Conservation (phyloP, 805 yeast species). For the Teunomyces kruisii region DNA sequence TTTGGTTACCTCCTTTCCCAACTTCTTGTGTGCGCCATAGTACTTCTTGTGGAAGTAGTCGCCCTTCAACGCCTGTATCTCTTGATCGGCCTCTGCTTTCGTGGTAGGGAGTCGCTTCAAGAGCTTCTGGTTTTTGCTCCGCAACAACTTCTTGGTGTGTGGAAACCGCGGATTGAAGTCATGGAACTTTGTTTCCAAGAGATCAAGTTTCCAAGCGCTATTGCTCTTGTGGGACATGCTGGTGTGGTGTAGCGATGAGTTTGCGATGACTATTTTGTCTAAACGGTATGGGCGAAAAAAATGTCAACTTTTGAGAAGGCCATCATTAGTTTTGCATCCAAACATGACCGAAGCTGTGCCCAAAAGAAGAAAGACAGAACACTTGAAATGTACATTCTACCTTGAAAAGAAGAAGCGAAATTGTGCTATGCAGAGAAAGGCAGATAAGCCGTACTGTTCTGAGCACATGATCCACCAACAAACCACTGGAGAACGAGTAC, state of each 20-base stretch:
- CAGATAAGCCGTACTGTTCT: constrained; percentile 54
- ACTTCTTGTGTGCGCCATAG: constrained; percentile 44
- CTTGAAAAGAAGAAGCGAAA: constrained; percentile 50
- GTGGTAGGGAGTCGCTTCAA: constrained; percentile 41
- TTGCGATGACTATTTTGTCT: constrained; percentile 6
- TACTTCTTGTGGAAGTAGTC: constrained; percentile 50
- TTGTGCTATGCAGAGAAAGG: constrained; percentile 62
- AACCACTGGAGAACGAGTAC: constrained; percentile 44
- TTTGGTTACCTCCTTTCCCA: constrained; percentile 38
- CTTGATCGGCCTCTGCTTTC: constrained; percentile 42
- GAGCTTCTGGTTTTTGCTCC: constrained; percentile 45
- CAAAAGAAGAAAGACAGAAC: constrained; percentile 9
- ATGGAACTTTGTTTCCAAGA: constrained; percentile 51
- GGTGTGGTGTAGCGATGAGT: constrained; percentile 8
- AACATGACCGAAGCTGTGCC: constrained; percentile 1
- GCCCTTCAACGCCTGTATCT: constrained; percentile 45
- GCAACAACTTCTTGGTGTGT: constrained; percentile 46
- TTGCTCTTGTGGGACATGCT: constrained; percentile 24
- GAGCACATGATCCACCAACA: constrained; percentile 48
- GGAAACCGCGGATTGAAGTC: constrained; percentile 46
- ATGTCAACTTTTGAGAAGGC: not conserved
- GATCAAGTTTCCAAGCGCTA: constrained; percentile 55
- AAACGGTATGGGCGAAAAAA: not conserved
- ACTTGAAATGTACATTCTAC: constrained; percentile 45
- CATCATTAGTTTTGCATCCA: constrained; percentile 2